A percentile compares a stretch with the other conserved stretches of the same genome.
These are phyloP conservation scores for Nepenthes gracilis DNA, from an alignment of 148 eudicot species.

Conservation along the genomic window DNA sequence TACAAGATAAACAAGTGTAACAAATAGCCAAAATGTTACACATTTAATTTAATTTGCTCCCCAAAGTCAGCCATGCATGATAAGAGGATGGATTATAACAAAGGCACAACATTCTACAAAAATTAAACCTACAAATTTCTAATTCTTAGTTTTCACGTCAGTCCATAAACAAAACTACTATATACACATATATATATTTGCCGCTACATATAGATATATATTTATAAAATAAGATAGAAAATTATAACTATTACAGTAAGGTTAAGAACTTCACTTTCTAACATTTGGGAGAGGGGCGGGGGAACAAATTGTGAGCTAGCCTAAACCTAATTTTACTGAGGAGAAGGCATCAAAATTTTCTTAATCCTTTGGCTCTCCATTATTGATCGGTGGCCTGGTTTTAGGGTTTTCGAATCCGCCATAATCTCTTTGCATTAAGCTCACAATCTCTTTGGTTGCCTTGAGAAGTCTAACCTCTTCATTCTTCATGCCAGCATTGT, in stretches of 20 bases:
- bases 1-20: no score
- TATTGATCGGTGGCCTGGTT: constrained; percentile 53
- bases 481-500: constrained; percentile 7
- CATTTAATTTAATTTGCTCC: not conserved
- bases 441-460: constrained; percentile 36
- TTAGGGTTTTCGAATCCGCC: constrained; percentile 6
- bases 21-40: not conserved
- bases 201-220: no score
- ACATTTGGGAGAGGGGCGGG: constrained; percentile 1
- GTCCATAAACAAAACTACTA: no score
- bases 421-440: constrained; percentile 46
- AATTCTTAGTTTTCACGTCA: no score
- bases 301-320: constrained; percentile 39
- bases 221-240: not conserved
- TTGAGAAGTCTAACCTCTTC: constrained; percentile 13
- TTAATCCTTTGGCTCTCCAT: constrained; percentile 30
- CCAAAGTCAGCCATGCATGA: no score
- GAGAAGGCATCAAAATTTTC: constrained; percentile 7
- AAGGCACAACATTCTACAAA: no score
- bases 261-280: constrained; percentile 20
- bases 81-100: no score
- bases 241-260: not conserved
- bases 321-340: not conserved
- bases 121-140: no score
- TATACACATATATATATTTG: no score